Conservation (phyloP, 2,329 filamentous ascomycete genomes). For the Rasamsonia emersonii region DNA sequence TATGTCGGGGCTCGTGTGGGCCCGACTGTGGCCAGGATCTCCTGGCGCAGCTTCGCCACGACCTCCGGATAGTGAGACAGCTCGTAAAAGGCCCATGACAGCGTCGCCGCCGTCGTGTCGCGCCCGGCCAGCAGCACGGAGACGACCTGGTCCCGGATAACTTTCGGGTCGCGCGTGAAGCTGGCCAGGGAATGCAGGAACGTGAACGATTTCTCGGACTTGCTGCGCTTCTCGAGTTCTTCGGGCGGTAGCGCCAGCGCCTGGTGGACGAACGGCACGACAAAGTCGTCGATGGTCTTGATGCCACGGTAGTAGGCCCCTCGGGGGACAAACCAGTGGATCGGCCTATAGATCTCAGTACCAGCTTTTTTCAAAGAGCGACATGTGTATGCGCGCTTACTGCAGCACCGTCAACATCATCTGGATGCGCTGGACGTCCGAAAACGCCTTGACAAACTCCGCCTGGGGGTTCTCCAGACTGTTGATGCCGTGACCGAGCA, state of each 20-base stretch:
- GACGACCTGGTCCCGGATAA: conserved; percentile 64
- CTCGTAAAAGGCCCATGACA: conserved; percentile 71
- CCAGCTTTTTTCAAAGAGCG: neutral
- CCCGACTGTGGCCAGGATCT: conserved; percentile 60
- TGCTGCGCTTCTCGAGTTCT: conserved; percentile 52
- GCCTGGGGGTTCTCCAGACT: conserved; percentile 48
- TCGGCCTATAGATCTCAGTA: conserved; percentile 33
- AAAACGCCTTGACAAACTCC: conserved; percentile 71
- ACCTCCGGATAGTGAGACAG: conserved; percentile 59
- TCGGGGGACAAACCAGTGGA: conserved; percentile 52
- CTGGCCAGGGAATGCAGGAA: conserved; percentile 70
- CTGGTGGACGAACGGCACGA: conserved; percentile 64
- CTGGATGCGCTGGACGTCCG: conserved; percentile 64
- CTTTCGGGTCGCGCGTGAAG: conserved; percentile 51
- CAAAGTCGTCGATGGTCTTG: conserved; percentile 58
- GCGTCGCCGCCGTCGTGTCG: conserved; percentile 69
- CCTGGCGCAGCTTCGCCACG: conserved; percentile 56
- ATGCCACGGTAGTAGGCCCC: conserved; percentile 51
- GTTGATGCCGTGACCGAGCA: conserved; percentile 61
- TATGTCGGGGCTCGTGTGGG: conserved; percentile 16
- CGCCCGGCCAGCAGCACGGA: conserved; percentile 64
- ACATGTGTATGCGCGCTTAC: conserved; percentile 18
- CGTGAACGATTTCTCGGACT: conserved; percentile 47
- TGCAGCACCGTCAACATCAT: conserved; percentile 54
- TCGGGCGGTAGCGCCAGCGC: conserved; percentile 56